phyloP scores from a whole-genome alignment of 768 basidiomycete genomes.

The Naganishia randhawae region DNA sequence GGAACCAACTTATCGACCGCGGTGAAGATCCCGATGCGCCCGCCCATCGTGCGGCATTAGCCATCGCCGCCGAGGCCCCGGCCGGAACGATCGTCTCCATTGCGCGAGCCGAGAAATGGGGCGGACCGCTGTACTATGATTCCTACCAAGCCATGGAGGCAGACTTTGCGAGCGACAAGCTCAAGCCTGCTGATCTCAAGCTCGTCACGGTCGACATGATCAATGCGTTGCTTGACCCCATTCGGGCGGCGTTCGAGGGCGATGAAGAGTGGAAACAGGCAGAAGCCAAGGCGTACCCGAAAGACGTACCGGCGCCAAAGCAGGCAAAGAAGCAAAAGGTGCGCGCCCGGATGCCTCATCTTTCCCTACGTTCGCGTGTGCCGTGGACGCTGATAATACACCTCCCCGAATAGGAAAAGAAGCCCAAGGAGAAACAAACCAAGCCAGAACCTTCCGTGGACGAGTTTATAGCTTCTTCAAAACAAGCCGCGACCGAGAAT shows the following conservation, averaged over 20 bases:
- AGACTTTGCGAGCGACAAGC: constrained; percentile 68
- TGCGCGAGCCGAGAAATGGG: constrained; percentile 70
- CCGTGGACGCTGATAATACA: neutral
- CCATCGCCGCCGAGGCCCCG: constrained; percentile 67
- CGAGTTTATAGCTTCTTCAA: constrained; percentile 4
- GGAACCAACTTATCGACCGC: constrained; percentile 55
- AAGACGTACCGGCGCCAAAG: constrained; percentile 38
- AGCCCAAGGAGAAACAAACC: constrained; percentile 12
- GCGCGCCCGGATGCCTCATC: too few relatives aligned
- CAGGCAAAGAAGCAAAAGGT: constrained; percentile 46
- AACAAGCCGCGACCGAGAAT: constrained; percentile 18
- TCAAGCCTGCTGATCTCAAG: constrained; percentile 92
- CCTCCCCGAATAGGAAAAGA: constrained; percentile 4
- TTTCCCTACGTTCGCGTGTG: too few relatives aligned
- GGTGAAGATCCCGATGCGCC: constrained; percentile 54
- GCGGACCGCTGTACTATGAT: constrained; percentile 66
- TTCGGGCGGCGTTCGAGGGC: constrained; percentile 70
- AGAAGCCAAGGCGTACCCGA: constrained; percentile 76
- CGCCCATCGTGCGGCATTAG: constrained; percentile 59
- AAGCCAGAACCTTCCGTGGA: constrained; percentile 6
- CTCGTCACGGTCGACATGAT: constrained; percentile 68
- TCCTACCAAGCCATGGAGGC: constrained; percentile 64
- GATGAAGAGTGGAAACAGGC: constrained; percentile 75
- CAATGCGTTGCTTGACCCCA: constrained; percentile 69
- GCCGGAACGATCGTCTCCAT: constrained; percentile 78